A percentile compares a stretch with the other conserved stretches of the same genome.
Conservation (phyloP, 2,329 filamentous ascomycete species). For the Penicillium sp. region DNA sequence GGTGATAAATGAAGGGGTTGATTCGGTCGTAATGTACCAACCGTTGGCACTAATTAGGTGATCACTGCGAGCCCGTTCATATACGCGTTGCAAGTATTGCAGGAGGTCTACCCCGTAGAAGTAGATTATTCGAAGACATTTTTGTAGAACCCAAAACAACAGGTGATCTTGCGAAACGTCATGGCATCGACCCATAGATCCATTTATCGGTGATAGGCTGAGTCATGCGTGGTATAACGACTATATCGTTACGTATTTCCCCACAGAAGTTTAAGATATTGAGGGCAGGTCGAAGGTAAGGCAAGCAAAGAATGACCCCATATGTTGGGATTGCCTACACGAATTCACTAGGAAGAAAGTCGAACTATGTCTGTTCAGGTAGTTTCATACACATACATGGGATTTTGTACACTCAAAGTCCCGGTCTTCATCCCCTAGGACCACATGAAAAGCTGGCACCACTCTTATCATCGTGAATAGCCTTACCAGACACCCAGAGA, state of each 20-base stretch:
- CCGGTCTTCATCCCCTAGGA: not conserved
- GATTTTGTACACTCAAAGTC: not conserved
- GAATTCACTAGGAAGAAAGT: not conserved
- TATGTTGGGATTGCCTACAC: no score
- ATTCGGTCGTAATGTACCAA: not conserved
- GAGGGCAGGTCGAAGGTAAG: not conserved
- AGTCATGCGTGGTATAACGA: not conserved
- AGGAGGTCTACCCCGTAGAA: not conserved
- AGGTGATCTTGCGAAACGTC: not conserved
- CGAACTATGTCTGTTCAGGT: not conserved
- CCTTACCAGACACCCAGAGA: slow-evolving; percentile 19
- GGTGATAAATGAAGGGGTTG: no score
- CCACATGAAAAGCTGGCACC: slow-evolving; percentile 18
- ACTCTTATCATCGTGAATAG: slow-evolving; percentile 14
- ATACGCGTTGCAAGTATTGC: not conserved
- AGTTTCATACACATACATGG: not conserved
- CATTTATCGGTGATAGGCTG: not conserved
- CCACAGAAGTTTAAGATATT: no score
- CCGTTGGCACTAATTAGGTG: not conserved
- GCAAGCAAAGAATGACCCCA: no score
- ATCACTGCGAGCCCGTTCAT: no score
- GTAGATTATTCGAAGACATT: no score
- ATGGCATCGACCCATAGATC: not conserved
- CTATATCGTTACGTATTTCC: not conserved
- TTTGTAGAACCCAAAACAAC: not conserved